Evolutionary conservation across 2,329 filamentous ascomycete genomes (phyloP), one percentile per base, ranked within the genome.

Genomic region (Mycosphaerella sp.): DNA sequence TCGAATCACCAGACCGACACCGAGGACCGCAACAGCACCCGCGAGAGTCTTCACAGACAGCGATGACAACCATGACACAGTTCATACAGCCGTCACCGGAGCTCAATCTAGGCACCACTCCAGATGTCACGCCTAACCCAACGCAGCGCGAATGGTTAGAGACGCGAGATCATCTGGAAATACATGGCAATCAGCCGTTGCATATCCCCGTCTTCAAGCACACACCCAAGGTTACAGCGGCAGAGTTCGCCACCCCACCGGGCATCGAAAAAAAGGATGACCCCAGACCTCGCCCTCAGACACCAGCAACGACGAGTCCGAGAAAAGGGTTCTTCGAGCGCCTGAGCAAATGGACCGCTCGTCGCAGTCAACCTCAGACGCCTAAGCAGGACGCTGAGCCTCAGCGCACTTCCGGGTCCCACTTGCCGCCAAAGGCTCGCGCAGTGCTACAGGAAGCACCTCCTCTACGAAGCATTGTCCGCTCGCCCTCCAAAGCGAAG

Each of bases 111-210:
- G 49, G 35, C 53, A 56, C 13, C 52, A 66, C 34, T 60, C 68
- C 39, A 48, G 49, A 56, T 13, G 27, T 35, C 18, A 56, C 56
- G 6, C 56, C 57, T 2, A 28, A 63, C 35, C 66, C 64, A 12
- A 74, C 72, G 1, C 57, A 58, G 9, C 67, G 73, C 49, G 70
- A 61, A 12, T 59, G 62, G 35, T 68, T 75, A 25, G 73, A 75
- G 58, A 64, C 67, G 17, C 64, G 62, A 27, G 60, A 58, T 1
- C 72, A 75, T 59, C 54, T 62, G 27, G 45, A 49, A 3, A 39
- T 53, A 27, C 61, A 62, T 35, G 44, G 67, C 62, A 59, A 64
- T 65, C 55, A 64, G 61, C 64, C 68, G 60, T 54, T 59, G 41
- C 61, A 59, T 43, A 59, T 55, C 10, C 58, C 64, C 2, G 62